These are phyloP conservation scores for Polytolypa hystricis DNA, from an alignment of 2,329 filamentous ascomycete species.

Conservation along the genomic window DNA sequence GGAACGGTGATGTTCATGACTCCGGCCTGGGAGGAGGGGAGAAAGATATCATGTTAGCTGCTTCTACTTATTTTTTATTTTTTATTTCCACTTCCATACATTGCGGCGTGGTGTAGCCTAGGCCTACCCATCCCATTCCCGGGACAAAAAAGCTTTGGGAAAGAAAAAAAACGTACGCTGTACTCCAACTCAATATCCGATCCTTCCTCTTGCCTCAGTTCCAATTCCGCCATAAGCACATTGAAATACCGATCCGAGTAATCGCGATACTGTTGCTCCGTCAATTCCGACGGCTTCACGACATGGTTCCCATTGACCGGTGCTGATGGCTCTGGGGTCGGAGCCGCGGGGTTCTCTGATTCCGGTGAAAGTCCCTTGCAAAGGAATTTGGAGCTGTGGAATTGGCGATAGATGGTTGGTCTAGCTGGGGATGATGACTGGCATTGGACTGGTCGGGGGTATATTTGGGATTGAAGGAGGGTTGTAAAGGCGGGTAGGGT, in stretches of 20 bases:
- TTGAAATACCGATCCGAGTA: constrained; percentile 66
- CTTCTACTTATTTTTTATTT: constrained; percentile 1
- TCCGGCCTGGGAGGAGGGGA: constrained; percentile 51
- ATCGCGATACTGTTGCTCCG: constrained; percentile 62
- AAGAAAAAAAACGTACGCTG: constrained; percentile 48
- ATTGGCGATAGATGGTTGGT: constrained; percentile 1
- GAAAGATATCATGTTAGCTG: not conserved
- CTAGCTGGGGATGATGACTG: not conserved
- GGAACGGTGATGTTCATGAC: constrained; percentile 68
- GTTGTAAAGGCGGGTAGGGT: constrained; percentile 3
- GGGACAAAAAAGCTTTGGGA: not conserved
- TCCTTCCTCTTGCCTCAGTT: constrained; percentile 63
- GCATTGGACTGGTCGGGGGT: too few relatives aligned
- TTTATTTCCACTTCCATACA: not conserved
- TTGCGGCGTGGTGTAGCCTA: not conserved
- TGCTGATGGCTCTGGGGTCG: constrained; percentile 26
- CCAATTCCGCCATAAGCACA: constrained; percentile 47
- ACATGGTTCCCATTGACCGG: constrained; percentile 33
- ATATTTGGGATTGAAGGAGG: constrained; percentile 7
- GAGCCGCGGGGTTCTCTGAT: constrained; percentile 41
- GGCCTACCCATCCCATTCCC: not conserved
- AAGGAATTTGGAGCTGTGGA: constrained; percentile 26
- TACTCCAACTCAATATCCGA: constrained; percentile 77
- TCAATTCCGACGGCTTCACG: constrained; percentile 52
- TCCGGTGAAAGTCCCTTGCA: constrained; percentile 50